phyloP scores from a whole-genome alignment of 2,329 filamentous ascomycete species.

The Calonectria crousiana region DNA sequence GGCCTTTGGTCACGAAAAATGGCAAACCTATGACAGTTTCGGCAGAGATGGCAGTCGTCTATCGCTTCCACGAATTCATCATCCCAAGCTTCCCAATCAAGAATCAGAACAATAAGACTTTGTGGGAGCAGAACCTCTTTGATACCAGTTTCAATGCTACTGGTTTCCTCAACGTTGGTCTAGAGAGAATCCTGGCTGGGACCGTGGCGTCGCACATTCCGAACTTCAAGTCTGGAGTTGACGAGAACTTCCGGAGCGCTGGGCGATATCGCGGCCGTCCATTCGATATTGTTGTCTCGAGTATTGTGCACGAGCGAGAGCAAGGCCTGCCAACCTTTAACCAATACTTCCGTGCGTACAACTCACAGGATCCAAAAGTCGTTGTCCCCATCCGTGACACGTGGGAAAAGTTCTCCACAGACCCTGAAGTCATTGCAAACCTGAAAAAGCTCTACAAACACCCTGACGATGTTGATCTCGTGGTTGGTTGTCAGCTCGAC shows the following conservation, averaged over 20 bases:
- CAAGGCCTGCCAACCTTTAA: not conserved
- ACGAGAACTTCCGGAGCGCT: not conserved
- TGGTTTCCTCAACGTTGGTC: not conserved
- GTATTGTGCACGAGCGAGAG: not conserved
- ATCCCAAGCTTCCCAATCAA: not conserved
- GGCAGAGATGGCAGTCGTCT: not conserved
- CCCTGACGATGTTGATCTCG: not conserved
- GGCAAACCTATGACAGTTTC: not conserved
- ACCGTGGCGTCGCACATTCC: not conserved
- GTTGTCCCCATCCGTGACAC: not conserved
- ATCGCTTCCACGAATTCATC: not conserved
- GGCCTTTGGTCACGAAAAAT: not conserved
- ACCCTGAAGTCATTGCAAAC: not conserved
- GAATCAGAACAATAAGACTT: not conserved
- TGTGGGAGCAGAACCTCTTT: slow-evolving; percentile 3
- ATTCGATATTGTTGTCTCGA: not conserved
- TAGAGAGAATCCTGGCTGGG: not conserved
- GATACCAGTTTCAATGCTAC: not conserved
- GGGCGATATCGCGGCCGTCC: not conserved
- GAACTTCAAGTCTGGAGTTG: slow-evolving; percentile 1
- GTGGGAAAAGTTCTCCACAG: not conserved
- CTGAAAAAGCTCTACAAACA: not conserved
- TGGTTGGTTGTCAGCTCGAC: not conserved
- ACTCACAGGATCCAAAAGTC: not conserved
- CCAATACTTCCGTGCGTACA: not conserved